These are phyloP conservation scores for Penicillium sumatraense DNA, from an alignment of 2,329 filamentous ascomycete genomes.

Conservation along the genomic window DNA sequence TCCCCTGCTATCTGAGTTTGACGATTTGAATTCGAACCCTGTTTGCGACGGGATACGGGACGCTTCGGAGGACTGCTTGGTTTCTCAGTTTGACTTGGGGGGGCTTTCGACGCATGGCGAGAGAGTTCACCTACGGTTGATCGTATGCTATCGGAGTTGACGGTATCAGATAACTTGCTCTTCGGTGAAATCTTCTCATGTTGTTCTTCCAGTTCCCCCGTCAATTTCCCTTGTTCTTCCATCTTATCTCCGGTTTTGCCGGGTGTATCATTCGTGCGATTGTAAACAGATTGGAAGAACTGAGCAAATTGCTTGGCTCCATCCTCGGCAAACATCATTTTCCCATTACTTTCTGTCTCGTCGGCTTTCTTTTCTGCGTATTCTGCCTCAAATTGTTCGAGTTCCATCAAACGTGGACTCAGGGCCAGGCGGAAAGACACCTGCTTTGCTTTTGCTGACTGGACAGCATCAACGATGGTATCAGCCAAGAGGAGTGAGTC, in stretches of 20 bases:
- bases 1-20: no score
- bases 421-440: conserved; percentile 13
- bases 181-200: not conserved
- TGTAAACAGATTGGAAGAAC: conserved; percentile 12
- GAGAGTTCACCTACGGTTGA: not conserved
- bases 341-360: conserved; percentile 28
- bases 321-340: conserved; percentile 28
- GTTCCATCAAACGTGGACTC: conserved; percentile 20
- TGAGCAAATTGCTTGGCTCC: conserved; percentile 21
- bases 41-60: not conserved
- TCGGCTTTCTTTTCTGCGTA: conserved; percentile 24
- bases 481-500: conserved; percentile 28
- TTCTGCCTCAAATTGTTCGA: conserved; percentile 24
- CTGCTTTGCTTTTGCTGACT: not conserved
- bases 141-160: not conserved
- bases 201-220: no score
- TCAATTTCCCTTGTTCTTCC: no score
- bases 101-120: not conserved
- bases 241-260: no score
- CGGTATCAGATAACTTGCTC: not conserved
- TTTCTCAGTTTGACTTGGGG: not conserved
- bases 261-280: no score
- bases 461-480: conserved; percentile 21
- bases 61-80: not conserved
- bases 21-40: not conserved